Conservation (phyloP, 2,329 filamentous ascomycete species). For the Xylaria sp. region DNA sequence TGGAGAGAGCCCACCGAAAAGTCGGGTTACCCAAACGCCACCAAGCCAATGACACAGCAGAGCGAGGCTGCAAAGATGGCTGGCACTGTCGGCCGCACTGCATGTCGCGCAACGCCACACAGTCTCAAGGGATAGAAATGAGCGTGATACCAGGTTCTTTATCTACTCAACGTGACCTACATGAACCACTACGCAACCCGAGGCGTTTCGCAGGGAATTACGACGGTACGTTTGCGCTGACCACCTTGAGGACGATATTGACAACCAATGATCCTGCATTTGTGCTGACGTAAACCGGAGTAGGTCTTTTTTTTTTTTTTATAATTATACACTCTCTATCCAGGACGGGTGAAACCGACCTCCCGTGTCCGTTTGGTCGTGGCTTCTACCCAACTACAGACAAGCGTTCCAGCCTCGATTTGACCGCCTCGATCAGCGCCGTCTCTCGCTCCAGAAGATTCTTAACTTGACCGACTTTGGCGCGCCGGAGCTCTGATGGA, state of each 20-base stretch:
- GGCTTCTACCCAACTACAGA: conserved; percentile 48
- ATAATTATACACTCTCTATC: conserved; percentile 40
- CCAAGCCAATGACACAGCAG: conserved; percentile 11
- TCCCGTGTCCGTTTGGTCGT: conserved; percentile 31
- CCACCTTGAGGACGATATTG: conserved; percentile 20
- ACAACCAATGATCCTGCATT: conserved; percentile 16
- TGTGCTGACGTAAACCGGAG: conserved; percentile 28
- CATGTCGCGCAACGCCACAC: conserved; percentile 24
- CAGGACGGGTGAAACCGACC: conserved; percentile 24
- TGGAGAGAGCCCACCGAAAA: conserved; percentile 8
- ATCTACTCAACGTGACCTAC: conserved; percentile 16
- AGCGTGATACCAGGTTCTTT: not conserved
- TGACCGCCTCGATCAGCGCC: conserved; percentile 74
- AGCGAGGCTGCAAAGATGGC: conserved; percentile 26
- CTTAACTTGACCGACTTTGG: conserved; percentile 73
- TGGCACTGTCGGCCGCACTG: conserved; percentile 14
- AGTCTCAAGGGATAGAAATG: conserved; percentile 2
- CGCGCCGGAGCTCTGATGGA: conserved; percentile 69
- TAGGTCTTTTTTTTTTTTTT: conserved; percentile 19
- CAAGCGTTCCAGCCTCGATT: conserved; percentile 69
- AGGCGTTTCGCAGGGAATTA: conserved; percentile 12
- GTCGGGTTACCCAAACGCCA: conserved; percentile 11
- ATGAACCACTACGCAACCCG: conserved; percentile 15
- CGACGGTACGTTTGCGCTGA: conserved; percentile 18
- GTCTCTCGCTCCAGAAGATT: conserved; percentile 72